Percentiles rank a stretch among this genome's conserved stretches.
phyloP scores from a whole-genome alignment of 1,139 yeast species.

The Yamadazyma blattariae region DNA sequence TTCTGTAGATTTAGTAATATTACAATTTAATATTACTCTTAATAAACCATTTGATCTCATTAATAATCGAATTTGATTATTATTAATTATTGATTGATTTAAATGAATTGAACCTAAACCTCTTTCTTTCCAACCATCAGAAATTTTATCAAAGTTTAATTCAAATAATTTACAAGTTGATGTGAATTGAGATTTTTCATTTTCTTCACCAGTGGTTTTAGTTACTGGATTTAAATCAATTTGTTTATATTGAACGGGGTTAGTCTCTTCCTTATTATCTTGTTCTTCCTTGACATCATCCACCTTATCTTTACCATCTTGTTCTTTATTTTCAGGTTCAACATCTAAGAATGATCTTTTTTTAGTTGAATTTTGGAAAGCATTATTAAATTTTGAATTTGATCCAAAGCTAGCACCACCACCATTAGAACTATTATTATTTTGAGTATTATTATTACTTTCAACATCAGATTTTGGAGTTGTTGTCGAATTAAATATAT shows the following conservation, averaged over 20 bases:
- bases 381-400: slow-evolving; percentile 56
- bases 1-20: slow-evolving; percentile 56
- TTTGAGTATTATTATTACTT: not conserved
- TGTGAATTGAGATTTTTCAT: slow-evolving; percentile 66
- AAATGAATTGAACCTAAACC: slow-evolving; percentile 88
- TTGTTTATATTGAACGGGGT: slow-evolving; percentile 38
- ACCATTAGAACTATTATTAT: slow-evolving; percentile 18
- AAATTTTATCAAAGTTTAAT: slow-evolving; percentile 58
- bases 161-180: slow-evolving; percentile 80
- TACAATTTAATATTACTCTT: slow-evolving; percentile 77
- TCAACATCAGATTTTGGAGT: slow-evolving; percentile 8
- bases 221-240: slow-evolving; percentile 53
- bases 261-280: slow-evolving; percentile 8
- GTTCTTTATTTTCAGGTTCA: slow-evolving; percentile 5
- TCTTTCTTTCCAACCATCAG: slow-evolving; percentile 92
- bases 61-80: slow-evolving; percentile 52
- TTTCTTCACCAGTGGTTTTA: slow-evolving; percentile 83
- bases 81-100: slow-evolving; percentile 48
- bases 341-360: slow-evolving; percentile 57
- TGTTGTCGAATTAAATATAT: slow-evolving; percentile 29
- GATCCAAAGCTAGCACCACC: slow-evolving; percentile 47
- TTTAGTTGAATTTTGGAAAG: slow-evolving; percentile 47
- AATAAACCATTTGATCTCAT: slow-evolving; percentile 91
- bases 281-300: slow-evolving; percentile 3
- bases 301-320: slow-evolving; percentile 7